A percentile compares a stretch with the other conserved stretches of the same genome.
These are phyloP conservation scores for Chalciporus pseudorubinellus DNA, from an alignment of 768 basidiomycete species.

Conservation along the genomic window DNA sequence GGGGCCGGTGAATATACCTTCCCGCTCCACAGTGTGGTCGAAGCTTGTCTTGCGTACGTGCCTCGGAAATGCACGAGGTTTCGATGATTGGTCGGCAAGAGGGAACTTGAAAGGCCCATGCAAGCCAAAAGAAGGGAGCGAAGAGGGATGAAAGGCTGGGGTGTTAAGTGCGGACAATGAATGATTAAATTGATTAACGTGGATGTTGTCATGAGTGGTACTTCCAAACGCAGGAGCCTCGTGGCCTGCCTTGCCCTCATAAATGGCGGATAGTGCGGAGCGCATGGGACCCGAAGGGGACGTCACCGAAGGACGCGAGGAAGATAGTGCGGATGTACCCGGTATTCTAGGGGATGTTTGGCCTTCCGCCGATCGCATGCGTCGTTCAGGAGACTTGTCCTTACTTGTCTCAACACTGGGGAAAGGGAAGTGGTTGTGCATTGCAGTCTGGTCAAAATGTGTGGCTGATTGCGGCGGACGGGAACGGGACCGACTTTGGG, in stretches of 20 bases:
- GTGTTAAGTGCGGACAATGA: slow-evolving; percentile 42
- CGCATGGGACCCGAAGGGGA: slow-evolving; percentile 38
- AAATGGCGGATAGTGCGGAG: slow-evolving; percentile 46
- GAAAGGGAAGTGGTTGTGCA: slow-evolving; percentile 40
- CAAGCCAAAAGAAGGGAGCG: slow-evolving; percentile 68
- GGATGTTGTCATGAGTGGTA: slow-evolving; percentile 27
- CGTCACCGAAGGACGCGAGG: slow-evolving; percentile 47
- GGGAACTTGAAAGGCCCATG: slow-evolving; percentile 49
- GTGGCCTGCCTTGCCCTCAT: slow-evolving; percentile 42
- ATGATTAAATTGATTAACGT: slow-evolving; percentile 37
- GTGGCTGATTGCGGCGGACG: slow-evolving; percentile 59
- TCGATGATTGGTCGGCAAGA: slow-evolving; percentile 33
- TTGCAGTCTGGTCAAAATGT: slow-evolving; percentile 45
- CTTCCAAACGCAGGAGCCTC: slow-evolving; percentile 38
- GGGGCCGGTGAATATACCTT: slow-evolving; percentile 55
- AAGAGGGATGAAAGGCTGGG: slow-evolving; percentile 62
- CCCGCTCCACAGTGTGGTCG: slow-evolving; percentile 82
- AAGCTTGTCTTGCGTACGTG: slow-evolving; percentile 94
- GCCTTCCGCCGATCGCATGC: slow-evolving; percentile 18
- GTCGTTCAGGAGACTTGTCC: slow-evolving; percentile 29
- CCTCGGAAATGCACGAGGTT: slow-evolving; percentile 65
- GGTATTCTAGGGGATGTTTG: slow-evolving; percentile 36
- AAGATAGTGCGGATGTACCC: slow-evolving; percentile 41
- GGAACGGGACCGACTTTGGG: slow-evolving; percentile 73
- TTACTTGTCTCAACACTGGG: slow-evolving; percentile 30